Base-by-base conservation (phyloP, 805 yeast species). In the Ogataea nonfermentans region DNA sequence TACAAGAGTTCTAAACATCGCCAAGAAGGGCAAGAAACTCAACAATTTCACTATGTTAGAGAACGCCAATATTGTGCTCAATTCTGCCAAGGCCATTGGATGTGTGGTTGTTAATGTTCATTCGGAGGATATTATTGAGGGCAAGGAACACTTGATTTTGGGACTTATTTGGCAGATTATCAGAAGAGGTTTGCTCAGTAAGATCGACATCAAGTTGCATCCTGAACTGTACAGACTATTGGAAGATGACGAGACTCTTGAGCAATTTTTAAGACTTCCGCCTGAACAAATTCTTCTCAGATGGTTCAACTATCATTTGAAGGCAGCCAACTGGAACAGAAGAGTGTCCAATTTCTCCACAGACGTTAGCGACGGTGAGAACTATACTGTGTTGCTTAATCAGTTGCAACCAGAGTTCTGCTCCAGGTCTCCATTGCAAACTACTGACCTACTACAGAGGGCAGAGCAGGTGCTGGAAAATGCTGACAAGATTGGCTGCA, bases 71-170 rank as follows among this genome's bases (percentile, higher is more conserved):
- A 90, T 93, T 51, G 98, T 93, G 26, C 87, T 93, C 66, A 93
- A 93, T 65, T 93, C 99, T 3, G 99, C 99, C 22, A 93, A 93
- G 68, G 99, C 98, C 37, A 93, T 93, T 66, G 99, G 99, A 14
- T 91, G 97, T 73, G 85, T 93, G 42, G 98, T 93, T 35, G 98
- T 93, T 36, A 93, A 93, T 59, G 98, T 93, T 35, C 98, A 91
- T 55, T 85, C 97, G 11, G 96, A 89, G 61, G 96, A 89, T 62
- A 86, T 90, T 38, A 56, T 87, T 47, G 97, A 89, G 56, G 97
- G 97, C 53, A 90, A 85, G 54, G 95, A 88, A 59, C 96, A 90
- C 64, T 75, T 90, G 61, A 84, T 90, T 43, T 67, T 91, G 49
- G 98, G 98, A 40, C 72, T 90, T 49, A 83, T 90, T 52, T 90